These are phyloP conservation scores for Trichosanthes cucumerina DNA, from an alignment of 306 rosid genomes.

Conservation along the genomic window DNA sequence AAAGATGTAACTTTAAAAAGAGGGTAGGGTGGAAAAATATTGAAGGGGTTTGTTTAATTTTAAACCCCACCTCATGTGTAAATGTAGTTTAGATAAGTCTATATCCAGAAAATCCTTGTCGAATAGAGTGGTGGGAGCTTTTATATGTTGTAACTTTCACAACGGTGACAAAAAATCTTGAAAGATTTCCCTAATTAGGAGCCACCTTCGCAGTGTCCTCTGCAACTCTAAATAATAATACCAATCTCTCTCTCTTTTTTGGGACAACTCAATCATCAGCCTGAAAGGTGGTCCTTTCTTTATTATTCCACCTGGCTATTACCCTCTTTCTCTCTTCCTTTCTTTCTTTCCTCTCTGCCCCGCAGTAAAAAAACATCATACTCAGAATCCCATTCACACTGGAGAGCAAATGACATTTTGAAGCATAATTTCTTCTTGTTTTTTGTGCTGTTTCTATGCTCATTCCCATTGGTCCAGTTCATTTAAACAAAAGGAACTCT, in stretches of 20 bases:
- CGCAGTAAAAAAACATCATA: conserved; percentile 3
- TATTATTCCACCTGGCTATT: conserved; percentile 8
- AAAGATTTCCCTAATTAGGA: conserved; percentile 13
- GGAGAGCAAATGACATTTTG: neutral
- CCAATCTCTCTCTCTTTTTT: neutral
- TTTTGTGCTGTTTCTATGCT: neutral
- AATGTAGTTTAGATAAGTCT: neutral
- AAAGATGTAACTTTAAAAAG: neutral
- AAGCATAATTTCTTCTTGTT: neutral
- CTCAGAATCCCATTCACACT: conserved; percentile 2
- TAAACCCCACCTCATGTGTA: neutral
- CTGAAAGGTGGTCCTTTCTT: conserved; percentile 7
- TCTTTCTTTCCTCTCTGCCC: neutral
- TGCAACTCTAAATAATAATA: conserved; percentile 4
- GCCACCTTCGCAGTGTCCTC: conserved; percentile 9
- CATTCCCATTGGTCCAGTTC: neutral
- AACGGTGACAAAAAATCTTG: conserved; percentile 13
- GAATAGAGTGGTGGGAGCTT: conserved; percentile 10
- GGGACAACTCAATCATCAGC: conserved; percentile 12
- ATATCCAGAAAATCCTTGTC: conserved; percentile 7
- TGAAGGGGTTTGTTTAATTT: neutral
- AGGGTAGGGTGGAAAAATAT: neutral
- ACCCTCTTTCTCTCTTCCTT: neutral
- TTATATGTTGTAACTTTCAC: conserved; percentile 12
- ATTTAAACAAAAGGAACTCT: neutral